Conservation (phyloP, 768 basidiomycete species). For the Boletus bicolor region DNA sequence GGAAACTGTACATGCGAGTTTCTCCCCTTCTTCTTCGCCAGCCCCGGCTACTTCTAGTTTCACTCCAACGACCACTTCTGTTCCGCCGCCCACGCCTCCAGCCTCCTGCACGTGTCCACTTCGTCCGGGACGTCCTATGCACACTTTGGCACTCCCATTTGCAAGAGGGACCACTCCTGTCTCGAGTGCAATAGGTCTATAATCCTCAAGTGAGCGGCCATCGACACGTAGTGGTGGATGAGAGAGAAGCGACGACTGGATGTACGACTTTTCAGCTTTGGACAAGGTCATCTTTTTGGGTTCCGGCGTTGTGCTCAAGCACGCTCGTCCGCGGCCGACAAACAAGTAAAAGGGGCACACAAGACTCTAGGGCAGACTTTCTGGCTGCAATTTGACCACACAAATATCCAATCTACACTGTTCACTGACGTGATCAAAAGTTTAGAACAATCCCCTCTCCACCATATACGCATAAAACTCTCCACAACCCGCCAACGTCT, state of each 20-base stretch:
- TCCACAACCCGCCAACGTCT: conserved; percentile 9
- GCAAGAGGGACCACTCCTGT: conserved; percentile 78
- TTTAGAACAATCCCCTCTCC: conserved; percentile 7
- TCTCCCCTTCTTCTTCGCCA: conserved; percentile 53
- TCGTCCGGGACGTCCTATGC: conserved; percentile 63
- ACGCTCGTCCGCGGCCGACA: not conserved
- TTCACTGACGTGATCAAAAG: not conserved
- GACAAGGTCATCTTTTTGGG: conserved; percentile 40
- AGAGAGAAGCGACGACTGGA: conserved; percentile 60
- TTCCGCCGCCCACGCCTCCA: conserved; percentile 69
- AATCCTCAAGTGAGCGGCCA: conserved; percentile 67
- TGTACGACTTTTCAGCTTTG: conserved; percentile 78
- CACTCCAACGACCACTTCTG: conserved; percentile 74
- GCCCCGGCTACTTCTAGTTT: conserved; percentile 72
- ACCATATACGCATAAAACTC: conserved; percentile 15
- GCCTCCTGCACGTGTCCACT: conserved; percentile 76
- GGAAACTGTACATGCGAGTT: conserved; percentile 64
- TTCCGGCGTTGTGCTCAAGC: no score
- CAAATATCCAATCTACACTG: not conserved
- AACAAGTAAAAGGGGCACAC: not conserved
- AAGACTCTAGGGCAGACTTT: no score
- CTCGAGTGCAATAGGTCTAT: conserved; percentile 66
- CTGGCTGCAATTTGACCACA: no score
- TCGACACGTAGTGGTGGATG: conserved; percentile 68
- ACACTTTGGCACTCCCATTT: conserved; percentile 78